Base-by-base conservation (phyloP, 2,329 filamentous ascomycete species). In the Keithomyces neogunnii region DNA sequence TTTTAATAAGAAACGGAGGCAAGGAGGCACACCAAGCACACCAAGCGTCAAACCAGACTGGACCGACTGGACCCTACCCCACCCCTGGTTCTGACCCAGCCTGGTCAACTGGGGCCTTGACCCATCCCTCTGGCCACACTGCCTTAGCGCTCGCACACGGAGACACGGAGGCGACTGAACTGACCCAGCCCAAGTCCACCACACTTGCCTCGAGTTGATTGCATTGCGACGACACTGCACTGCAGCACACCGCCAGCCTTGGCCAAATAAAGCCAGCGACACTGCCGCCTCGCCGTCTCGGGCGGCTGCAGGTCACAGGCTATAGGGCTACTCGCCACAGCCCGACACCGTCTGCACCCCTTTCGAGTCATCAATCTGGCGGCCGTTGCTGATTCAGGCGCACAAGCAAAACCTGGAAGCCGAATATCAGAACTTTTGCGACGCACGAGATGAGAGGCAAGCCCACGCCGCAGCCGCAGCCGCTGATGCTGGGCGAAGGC, bases 381-480 rank as follows among this genome's bases (percentile, higher is more conserved):
- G 19, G 19, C 19, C 19, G 19, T 19, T 19, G 19, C 19, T 19
- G 19, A 19, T 19, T 19, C 19, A 19, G 19, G 19, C 19, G 19
- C 19, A 19, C 19, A 19, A 19, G 19, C 19, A 19, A 19, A 19
- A 19, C 19, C 19, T 38, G 32, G 33, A 35, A 35, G 26, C 39
- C 9, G 6, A 26, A 5, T 5, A 11, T 38, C 49, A 11, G 35
- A 13, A 49, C 43, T 40, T 48, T 5, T 11, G 8, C 11, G 19
- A 5, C 33, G 10, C 13, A 51, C 54, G 55, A 59, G 31, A 81
- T 81, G 78, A 77, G 73, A 69, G 78, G 78, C 66, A 82, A 80
- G 68, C 69, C 74, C 62, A 76, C 73, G 67, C 78, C 77, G 58
- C 74, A 80, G 71, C 77, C 78, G 68, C 73, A 81, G 68, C 68